Percentiles rank a stretch among this genome's conserved stretches.
Conservation (phyloP, 176 grass and related monocot species). For the Musa acuminata region DNA sequence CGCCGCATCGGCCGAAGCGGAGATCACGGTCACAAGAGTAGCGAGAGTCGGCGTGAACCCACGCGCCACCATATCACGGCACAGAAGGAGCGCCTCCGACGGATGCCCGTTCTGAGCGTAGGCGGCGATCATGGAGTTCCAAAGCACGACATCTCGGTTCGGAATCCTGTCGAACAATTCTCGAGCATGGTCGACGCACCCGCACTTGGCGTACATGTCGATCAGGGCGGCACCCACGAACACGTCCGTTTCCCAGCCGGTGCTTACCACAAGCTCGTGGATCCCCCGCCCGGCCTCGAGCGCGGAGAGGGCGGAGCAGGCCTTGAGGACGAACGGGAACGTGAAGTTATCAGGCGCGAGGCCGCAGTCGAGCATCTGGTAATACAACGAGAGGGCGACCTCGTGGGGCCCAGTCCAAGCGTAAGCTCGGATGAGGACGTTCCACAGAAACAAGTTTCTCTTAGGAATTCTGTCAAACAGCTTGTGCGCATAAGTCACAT, state of each 20-base stretch:
- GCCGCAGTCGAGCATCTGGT: conserved; percentile 33
- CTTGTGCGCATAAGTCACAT: conserved; percentile 22
- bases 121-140: conserved; percentile 68
- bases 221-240: conserved; percentile 40
- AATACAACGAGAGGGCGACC: conserved; percentile 35
- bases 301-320: conserved; percentile 42
- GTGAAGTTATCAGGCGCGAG: conserved; percentile 59
- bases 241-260: conserved; percentile 33
- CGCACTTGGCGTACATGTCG: conserved; percentile 73
- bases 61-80: conserved; percentile 40
- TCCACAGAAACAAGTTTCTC: conserved; percentile 57
- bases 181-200: conserved; percentile 36
- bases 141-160: conserved; percentile 39
- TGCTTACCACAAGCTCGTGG: conserved; percentile 27
- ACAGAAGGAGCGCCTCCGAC: conserved; percentile 36
- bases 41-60: conserved; percentile 33
- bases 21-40: conserved; percentile 49
- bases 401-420: conserved; percentile 40
- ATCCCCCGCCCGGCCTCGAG: conserved; percentile 31
- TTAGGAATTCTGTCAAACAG: conserved; percentile 66
- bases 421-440: conserved; percentile 54
- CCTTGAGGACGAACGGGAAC: conserved; percentile 55
- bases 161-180: conserved; percentile 33
- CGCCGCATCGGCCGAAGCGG: conserved; percentile 37
- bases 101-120: conserved; percentile 58